A percentile compares a stretch with the other conserved stretches of the same genome.
Evolutionary conservation across 352 stramenopile genomes (phyloP).

Genomic region (Pythium guiyangense): DNA sequence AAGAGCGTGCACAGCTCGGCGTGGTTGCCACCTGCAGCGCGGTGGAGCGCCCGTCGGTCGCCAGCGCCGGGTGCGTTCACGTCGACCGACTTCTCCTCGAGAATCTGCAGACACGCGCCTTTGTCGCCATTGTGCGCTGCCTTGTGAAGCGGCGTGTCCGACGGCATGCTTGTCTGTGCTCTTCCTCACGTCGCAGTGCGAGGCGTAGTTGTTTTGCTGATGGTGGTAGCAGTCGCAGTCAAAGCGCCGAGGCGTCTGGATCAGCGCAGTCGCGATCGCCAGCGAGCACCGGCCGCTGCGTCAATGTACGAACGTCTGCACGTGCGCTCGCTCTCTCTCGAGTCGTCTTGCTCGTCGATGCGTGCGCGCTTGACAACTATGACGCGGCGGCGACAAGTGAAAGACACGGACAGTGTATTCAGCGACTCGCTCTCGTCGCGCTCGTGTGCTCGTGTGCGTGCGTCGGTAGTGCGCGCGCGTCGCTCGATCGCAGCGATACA

Average conservation of each 20-base stretch:
- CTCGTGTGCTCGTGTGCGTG: background rate
- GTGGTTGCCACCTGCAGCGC: slow-evolving; percentile 85
- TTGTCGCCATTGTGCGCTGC: slow-evolving; percentile 90
- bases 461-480: background rate
- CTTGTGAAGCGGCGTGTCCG: slow-evolving; percentile 88
- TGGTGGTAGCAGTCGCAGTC: too few species aligned
- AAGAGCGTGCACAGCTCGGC: slow-evolving; percentile 85
- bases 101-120: slow-evolving; percentile 78
- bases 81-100: slow-evolving; percentile 86
- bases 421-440: background rate
- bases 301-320: too few species aligned
- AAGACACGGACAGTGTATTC: too few species aligned
- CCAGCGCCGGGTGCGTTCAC: slow-evolving; percentile 85
- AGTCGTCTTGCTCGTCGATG: too few species aligned
- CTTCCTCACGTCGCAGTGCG: background rate
- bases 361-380: too few species aligned
- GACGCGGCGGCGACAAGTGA: too few species aligned
- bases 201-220: too few species aligned
- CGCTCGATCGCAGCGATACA: too few species aligned
- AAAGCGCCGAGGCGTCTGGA: too few species aligned
- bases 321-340: too few species aligned
- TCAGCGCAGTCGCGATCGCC: too few species aligned
- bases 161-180: slow-evolving; percentile 51
- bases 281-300: too few species aligned
- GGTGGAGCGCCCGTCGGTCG: slow-evolving; percentile 85